Conservation (phyloP, 1,284 basidiomycete genomes). For the Heimioporus punctisporus region DNA sequence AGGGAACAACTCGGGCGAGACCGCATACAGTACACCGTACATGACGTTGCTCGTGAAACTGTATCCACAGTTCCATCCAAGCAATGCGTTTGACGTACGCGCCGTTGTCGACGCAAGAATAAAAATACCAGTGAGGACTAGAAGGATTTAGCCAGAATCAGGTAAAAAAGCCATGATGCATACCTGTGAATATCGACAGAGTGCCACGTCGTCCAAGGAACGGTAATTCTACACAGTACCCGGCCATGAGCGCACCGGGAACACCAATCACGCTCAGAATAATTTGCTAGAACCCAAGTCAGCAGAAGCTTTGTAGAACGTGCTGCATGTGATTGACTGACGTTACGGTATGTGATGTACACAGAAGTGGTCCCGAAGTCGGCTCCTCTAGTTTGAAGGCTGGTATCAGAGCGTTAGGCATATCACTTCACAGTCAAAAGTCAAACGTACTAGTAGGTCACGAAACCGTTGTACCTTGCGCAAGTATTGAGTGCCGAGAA, state of each 20-base stretch:
- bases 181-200: slow-evolving; percentile 58
- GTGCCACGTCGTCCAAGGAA: slow-evolving; percentile 64
- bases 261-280: slow-evolving; percentile 71
- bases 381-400: slow-evolving; percentile 60
- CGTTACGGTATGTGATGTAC: slow-evolving; percentile 71
- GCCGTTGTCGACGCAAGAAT: slow-evolving; percentile 75
- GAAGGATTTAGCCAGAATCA: not conserved
- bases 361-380: slow-evolving; percentile 62
- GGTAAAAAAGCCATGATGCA: slow-evolving; percentile 8
- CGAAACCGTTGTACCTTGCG: slow-evolving; percentile 56
- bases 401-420: slow-evolving; percentile 23
- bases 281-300: slow-evolving; percentile 46
- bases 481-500: slow-evolving; percentile 4
- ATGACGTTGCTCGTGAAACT: slow-evolving; percentile 72
- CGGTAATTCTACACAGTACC: slow-evolving; percentile 62
- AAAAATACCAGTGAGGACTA: slow-evolving; percentile 72
- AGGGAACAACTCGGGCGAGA: slow-evolving; percentile 75
- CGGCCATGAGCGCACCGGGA: slow-evolving; percentile 65
- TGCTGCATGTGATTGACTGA: slow-evolving; percentile 29
- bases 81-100: slow-evolving; percentile 62
- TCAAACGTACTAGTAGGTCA: slow-evolving; percentile 56
- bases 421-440: not conserved
- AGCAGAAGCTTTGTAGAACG: not conserved
- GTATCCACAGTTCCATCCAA: slow-evolving; percentile 71
- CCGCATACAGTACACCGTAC: slow-evolving; percentile 77